These are phyloP conservation scores for Spinellus fusiger DNA, from an alignment of 192 early-diverging fungal genomes.

Conservation along the genomic window DNA sequence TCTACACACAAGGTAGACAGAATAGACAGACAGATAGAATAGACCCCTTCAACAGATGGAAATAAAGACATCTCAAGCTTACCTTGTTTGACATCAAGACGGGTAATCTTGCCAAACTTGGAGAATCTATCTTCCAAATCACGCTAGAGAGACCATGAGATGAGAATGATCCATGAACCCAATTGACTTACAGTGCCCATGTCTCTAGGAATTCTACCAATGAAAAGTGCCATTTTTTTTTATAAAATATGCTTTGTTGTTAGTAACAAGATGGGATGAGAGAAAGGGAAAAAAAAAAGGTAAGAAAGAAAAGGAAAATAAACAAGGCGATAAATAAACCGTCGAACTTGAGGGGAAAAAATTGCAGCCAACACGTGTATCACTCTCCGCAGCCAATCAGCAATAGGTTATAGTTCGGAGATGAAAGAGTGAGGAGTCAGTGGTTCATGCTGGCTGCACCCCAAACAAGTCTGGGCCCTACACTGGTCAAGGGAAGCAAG, in stretches of 20 bases:
- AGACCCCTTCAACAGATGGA: too few relatives aligned
- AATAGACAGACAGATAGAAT: too few relatives aligned
- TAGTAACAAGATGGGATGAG: neutral
- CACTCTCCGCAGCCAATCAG: neutral
- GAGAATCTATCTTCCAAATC: conserved; percentile 47
- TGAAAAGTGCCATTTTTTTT: conserved; percentile 38
- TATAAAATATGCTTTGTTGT: neutral
- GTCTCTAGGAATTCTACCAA: conserved; percentile 41
- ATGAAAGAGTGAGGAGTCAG: neutral
- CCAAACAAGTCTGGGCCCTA: too few relatives aligned
- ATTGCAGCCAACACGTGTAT: neutral
- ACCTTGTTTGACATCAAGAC: conserved; percentile 52
- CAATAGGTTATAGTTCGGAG: neutral
- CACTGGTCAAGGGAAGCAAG: too few relatives aligned
- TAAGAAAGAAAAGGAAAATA: conserved; percentile 2
- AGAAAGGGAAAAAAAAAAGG: conserved; percentile 3
- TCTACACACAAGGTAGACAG: too few relatives aligned
- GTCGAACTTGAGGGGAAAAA: neutral
- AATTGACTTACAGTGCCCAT: conserved; percentile 18
- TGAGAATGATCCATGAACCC: neutral
- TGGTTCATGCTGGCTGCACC: neutral
- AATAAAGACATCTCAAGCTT: too few relatives aligned
- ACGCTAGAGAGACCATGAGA: conserved; percentile 33
- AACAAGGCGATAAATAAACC: neutral
- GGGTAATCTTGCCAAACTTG: conserved; percentile 49